Evolutionary conservation across 345 rosid genomes (phyloP), one percentile per base, ranked within the genome.

Genomic region (Zanthoxylum bungeanum): DNA sequence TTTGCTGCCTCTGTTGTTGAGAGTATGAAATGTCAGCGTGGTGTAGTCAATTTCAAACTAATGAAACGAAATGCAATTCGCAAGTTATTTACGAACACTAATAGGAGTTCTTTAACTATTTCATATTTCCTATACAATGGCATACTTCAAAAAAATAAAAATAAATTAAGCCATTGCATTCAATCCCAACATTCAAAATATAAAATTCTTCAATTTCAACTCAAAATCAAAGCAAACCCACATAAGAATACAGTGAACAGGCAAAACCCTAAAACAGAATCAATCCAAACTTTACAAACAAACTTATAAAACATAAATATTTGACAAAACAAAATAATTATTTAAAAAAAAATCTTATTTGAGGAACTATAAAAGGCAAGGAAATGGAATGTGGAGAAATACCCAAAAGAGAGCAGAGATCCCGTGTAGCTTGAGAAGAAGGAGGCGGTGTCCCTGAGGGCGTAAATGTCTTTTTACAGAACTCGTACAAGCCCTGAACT

Each of bases 371-470:
- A 60, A 65, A n/a, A n/a, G n/a, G n/a, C n/a, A n/a, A 27, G 60
- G 8, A 12, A 50, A 64, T 9, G 30, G 25, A 68, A 44, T 3
- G 22, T 7, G 14, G 50, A 73, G 34, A 69, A 74, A 47, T 91
- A 95, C 99, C 98, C 87, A 95, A 34, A 16, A 89, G 83, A 77
- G 93, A 92, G 75, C 78, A 75, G 72, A 92, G 61, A 53, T 80
- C 81, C 49, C 77, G 83, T 56, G 80, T 60, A 46, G 90, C 73
- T 47, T 66, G 77, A 50, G 95, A 71, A 72, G 93, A 73, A 33
- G 82, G 62, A 71, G 89, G 82, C 69, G 93, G 72, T 1, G 67
- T 42, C 25, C 75, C 83, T 5, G 91, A 79, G 16, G 97, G 86
- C 34, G 88, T 80, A 66, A 88, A 81, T 59, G 77, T 85, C 64